Evolutionary conservation across 495 filamentous ascomycete species (phyloP).

Genomic region (Neurospora intermedia): DNA sequence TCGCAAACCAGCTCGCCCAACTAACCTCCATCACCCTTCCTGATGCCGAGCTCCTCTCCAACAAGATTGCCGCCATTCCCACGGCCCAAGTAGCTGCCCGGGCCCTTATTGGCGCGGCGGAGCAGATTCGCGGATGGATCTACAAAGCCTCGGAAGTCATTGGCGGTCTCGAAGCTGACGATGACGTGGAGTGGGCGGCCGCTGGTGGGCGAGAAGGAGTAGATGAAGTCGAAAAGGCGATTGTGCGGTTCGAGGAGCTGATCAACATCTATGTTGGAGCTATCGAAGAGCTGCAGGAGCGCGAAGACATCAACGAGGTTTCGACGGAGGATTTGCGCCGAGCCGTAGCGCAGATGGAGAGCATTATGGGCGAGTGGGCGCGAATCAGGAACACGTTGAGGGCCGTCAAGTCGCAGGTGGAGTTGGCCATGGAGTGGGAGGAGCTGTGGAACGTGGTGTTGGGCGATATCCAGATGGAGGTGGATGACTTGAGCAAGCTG

Average conservation of each 20-base stretch:
- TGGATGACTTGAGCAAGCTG: slow-evolving; percentile 68
- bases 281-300: slow-evolving; percentile 76
- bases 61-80: slow-evolving; percentile 69
- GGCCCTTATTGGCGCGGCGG: slow-evolving; percentile 68
- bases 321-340: slow-evolving; percentile 53
- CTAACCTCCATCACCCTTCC: slow-evolving; percentile 78
- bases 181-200: slow-evolving; percentile 96
- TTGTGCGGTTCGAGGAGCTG: slow-evolving; percentile 72
- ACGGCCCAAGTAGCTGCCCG: slow-evolving; percentile 68
- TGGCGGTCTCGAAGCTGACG: slow-evolving; percentile 74
- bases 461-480: slow-evolving; percentile 84
- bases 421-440: slow-evolving; percentile 97
- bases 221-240: slow-evolving; percentile 78
- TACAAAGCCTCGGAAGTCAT: slow-evolving; percentile 80
- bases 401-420: slow-evolving; percentile 77
- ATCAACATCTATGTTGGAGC: slow-evolving; percentile 83
- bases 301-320: slow-evolving; percentile 65
- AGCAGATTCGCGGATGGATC: slow-evolving; percentile 89
- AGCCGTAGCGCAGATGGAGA: slow-evolving; percentile 79
- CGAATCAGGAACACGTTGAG: slow-evolving; percentile 64
- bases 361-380: slow-evolving; percentile 72
- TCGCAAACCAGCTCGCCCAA: slow-evolving; percentile 81
- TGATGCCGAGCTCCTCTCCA: slow-evolving; percentile 66
- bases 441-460: slow-evolving; percentile 90
- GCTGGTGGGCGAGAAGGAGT: slow-evolving; percentile 83